phyloP scores from a whole-genome alignment of 306 rosid genomes.

The Lithocarpus polystachyus region DNA sequence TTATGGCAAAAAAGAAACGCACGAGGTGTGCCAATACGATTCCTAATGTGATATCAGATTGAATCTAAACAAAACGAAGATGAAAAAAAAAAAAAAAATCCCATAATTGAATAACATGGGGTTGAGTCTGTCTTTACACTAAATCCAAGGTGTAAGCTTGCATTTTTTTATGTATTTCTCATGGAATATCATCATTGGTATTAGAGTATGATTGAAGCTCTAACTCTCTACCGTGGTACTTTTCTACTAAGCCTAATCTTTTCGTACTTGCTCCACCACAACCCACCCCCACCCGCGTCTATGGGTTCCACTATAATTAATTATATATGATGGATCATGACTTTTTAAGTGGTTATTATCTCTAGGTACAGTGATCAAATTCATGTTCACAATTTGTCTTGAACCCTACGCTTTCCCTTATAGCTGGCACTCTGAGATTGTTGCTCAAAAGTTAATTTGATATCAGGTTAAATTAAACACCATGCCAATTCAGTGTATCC shows the following conservation, averaged over 20 bases:
- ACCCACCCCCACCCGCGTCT: background rate
- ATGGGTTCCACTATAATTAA: background rate
- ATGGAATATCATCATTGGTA: slow-evolving; percentile 30
- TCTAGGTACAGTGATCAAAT: slow-evolving; percentile 16
- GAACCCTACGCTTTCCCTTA: slow-evolving; percentile 9
- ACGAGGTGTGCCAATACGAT: slow-evolving; percentile 51
- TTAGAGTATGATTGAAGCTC: slow-evolving; percentile 27
- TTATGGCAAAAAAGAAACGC: slow-evolving; percentile 39
- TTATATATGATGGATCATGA: background rate
- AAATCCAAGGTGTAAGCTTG: slow-evolving; percentile 58
- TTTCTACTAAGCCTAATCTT: background rate
- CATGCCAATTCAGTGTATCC: slow-evolving; percentile 17
- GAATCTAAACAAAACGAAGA: slow-evolving; percentile 19
- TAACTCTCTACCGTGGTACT: slow-evolving; percentile 23
- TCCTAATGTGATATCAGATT: slow-evolving; percentile 28
- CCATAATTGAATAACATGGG: slow-evolving; percentile 72
- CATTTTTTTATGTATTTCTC: slow-evolving; percentile 19
- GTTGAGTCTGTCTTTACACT: slow-evolving; percentile 61
- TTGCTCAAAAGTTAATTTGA: slow-evolving; percentile 15
- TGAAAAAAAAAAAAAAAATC: background rate
- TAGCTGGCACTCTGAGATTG: slow-evolving; percentile 28
- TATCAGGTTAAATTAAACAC: background rate
- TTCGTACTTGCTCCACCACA: slow-evolving; percentile 21
- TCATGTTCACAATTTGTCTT: background rate
- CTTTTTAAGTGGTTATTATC: slow-evolving; percentile 12